Conservation (phyloP, 2,329 filamentous ascomycete genomes). For the Fusarium humuli region DNA sequence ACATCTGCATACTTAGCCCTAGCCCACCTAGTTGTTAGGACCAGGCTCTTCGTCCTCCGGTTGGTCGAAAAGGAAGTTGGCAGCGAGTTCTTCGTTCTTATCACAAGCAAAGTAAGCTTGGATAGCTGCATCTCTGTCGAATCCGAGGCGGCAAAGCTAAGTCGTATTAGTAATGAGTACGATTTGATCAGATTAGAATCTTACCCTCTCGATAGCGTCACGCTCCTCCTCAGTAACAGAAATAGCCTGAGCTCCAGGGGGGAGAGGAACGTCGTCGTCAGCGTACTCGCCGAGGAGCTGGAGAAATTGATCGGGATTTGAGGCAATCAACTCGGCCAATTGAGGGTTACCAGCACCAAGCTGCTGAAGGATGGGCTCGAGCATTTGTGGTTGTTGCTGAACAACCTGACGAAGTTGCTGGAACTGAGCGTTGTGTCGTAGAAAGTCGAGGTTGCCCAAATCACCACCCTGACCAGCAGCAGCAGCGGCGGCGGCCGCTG, state of each 20-base stretch:
- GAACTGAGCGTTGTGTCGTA: slow-evolving; percentile 96
- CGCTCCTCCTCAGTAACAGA: slow-evolving; percentile 95
- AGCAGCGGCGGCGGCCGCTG: slow-evolving; percentile 58
- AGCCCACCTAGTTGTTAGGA: slow-evolving; percentile 53
- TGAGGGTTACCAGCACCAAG: slow-evolving; percentile 95
- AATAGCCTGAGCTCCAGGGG: slow-evolving; percentile 89
- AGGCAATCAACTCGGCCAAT: slow-evolving; percentile 89
- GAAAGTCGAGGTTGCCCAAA: slow-evolving; percentile 87
- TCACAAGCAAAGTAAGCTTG: slow-evolving; percentile 99
- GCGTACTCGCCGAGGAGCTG: slow-evolving; percentile 88
- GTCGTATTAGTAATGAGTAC: slow-evolving; percentile 7
- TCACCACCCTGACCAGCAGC: slow-evolving; percentile 65
- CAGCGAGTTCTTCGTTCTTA: slow-evolving; percentile 98
- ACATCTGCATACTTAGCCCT: slow-evolving; percentile 42
- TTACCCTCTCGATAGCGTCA: slow-evolving; percentile 94
- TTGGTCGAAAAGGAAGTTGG: slow-evolving; percentile 98
- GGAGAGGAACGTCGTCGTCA: slow-evolving; percentile 85
- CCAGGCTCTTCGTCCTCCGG: slow-evolving; percentile 81
- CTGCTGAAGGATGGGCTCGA: slow-evolving; percentile 97
- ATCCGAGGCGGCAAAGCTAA: slow-evolving; percentile 91
- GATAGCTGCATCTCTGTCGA: slow-evolving; percentile 91
- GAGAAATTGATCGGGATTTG: slow-evolving; percentile 93
- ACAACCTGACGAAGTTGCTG: slow-evolving; percentile 97
- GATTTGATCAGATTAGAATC: slow-evolving; percentile 49
- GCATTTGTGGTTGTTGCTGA: slow-evolving; percentile 97